A percentile compares a stretch with the other conserved stretches of the same genome.
Conservation (phyloP, 352 stramenopile genomes). For the Pythium periplocum region DNA sequence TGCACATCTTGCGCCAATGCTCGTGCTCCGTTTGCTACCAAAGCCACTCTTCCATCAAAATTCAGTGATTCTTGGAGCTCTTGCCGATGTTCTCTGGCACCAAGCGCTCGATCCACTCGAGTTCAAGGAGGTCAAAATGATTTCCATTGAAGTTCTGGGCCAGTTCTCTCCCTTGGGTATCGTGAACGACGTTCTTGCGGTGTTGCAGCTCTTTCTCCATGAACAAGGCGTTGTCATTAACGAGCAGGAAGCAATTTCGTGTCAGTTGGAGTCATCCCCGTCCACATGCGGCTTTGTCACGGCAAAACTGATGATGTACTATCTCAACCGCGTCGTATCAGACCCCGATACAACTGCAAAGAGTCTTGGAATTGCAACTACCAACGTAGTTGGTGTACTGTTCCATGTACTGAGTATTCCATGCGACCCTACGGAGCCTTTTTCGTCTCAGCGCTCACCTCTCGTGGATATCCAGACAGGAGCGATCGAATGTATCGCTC, state of each 20-base stretch:
- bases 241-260: not conserved
- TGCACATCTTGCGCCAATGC: constrained; percentile 43
- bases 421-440: constrained; percentile 9
- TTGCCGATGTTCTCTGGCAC: constrained; percentile 13
- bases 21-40: constrained; percentile 61
- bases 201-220: constrained; percentile 38
- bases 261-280: not conserved
- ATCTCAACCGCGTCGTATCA: constrained; percentile 60
- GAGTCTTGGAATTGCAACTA: not conserved
- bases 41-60: constrained; percentile 6
- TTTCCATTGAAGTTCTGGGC: constrained; percentile 45
- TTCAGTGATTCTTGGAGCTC: constrained; percentile 21
- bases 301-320: constrained; percentile 73
- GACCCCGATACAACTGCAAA: constrained; percentile 16
- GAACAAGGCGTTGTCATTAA: constrained; percentile 13
- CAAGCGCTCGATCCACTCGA: constrained; percentile 56
- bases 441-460: constrained; percentile 21
- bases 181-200: constrained; percentile 12
- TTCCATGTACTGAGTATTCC: constrained; percentile 48
- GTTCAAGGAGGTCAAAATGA: constrained; percentile 80
- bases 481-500: constrained; percentile 59
- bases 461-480: constrained; percentile 62
- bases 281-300: constrained; percentile 36
- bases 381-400: constrained; percentile 27
- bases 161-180: constrained; percentile 21